phyloP scores from a whole-genome alignment of 441 rosid species.

The Aleurites moluccanus region DNA sequence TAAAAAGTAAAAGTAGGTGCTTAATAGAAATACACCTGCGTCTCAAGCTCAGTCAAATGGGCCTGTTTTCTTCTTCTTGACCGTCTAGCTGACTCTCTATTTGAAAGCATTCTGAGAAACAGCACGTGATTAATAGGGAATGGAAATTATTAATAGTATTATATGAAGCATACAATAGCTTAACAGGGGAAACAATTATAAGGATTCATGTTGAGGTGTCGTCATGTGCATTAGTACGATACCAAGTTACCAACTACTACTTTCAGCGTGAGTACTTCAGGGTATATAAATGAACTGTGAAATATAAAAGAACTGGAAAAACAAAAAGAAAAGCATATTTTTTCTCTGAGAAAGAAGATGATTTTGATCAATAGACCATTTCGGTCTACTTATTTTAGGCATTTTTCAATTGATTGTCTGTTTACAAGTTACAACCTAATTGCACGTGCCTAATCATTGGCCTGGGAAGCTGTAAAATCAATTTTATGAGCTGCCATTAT shows the following conservation, averaged over 20 bases:
- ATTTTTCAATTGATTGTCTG: background rate
- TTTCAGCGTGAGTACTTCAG: background rate
- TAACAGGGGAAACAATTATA: background rate
- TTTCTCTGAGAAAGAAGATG: background rate
- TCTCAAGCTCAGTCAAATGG: conserved; percentile 83
- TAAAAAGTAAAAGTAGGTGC: conserved; percentile 7
- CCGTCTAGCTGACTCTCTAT: conserved; percentile 95
- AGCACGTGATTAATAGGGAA: conserved; percentile 19
- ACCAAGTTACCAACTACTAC: background rate
- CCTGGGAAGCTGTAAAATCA: background rate
- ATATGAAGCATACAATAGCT: conserved; percentile 10
- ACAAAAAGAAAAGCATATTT: background rate
- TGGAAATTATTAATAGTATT: conserved; percentile 15
- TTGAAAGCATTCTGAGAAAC: conserved; percentile 71
- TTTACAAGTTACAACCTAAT: background rate
- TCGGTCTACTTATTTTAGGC: background rate
- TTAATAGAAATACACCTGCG: conserved; percentile 51
- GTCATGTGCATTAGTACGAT: conserved; percentile 3
- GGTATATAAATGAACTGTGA: background rate
- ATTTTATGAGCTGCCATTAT: background rate
- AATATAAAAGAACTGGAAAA: background rate
- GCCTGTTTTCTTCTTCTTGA: conserved; percentile 93
- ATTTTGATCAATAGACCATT: background rate
- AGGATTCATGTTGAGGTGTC: background rate
- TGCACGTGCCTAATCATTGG: background rate